Evolutionary conservation across 495 filamentous ascomycete species (phyloP).

Genomic region (Lasiosphaeria hispida): DNA sequence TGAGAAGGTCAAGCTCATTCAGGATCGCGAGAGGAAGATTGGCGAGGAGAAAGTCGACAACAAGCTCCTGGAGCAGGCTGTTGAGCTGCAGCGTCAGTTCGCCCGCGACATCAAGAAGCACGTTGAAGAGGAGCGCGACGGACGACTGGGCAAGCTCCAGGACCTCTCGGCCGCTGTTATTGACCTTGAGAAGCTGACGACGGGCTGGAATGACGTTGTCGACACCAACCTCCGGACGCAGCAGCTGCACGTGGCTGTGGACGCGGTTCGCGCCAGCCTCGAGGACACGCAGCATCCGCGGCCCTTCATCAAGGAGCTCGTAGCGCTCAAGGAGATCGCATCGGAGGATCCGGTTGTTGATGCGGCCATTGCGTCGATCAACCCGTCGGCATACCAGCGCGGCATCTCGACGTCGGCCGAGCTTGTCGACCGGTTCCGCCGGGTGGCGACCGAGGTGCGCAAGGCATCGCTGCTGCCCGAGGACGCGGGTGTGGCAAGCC

Average conservation of each 20-base stretch:
- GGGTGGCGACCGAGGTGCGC: conserved; percentile 88
- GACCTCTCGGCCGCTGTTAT: conserved; percentile 72
- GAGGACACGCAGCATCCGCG: conserved; percentile 69
- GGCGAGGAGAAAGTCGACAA: conserved; percentile 79
- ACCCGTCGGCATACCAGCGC: conserved; percentile 88
- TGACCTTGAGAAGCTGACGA: conserved; percentile 80
- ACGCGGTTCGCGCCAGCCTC: conserved; percentile 80
- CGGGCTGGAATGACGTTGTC: conserved; percentile 81
- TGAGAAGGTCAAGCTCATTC: conserved; percentile 71
- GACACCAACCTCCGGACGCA: conserved; percentile 89
- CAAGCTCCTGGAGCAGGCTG: conserved; percentile 84
- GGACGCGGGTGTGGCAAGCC: conserved; percentile 88
- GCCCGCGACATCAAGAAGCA: conserved; percentile 70
- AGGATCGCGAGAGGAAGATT: conserved; percentile 69
- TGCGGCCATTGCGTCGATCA: conserved; percentile 90
- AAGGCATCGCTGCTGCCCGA: conserved; percentile 91
- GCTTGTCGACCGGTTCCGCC: conserved; percentile 92
- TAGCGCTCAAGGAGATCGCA: conserved; percentile 90
- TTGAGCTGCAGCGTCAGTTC: conserved; percentile 81
- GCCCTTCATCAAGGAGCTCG: conserved; percentile 86
- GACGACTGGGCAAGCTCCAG: conserved; percentile 78
- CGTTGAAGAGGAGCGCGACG: conserved; percentile 85
- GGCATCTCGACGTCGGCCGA: conserved; percentile 79
- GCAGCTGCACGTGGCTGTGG: conserved; percentile 90
- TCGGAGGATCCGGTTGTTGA: conserved; percentile 76